Conservation (phyloP, 176 grass and related monocot species). For the Cymbopogon citratus region DNA sequence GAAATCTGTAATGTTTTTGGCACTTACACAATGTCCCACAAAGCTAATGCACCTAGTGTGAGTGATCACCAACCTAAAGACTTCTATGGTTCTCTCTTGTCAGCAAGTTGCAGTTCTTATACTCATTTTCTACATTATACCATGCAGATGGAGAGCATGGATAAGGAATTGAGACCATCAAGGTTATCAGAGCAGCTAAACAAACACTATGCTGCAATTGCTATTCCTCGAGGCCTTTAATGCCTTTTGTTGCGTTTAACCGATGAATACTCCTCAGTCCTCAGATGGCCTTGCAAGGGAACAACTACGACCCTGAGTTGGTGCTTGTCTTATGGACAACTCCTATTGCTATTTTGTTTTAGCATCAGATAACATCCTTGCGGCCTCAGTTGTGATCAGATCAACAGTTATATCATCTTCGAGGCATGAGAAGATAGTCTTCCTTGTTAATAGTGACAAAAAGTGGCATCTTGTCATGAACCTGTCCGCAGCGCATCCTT, state of each 20-base stretch:
- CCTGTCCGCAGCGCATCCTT: too few species aligned
- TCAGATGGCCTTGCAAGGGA: conserved; percentile 88
- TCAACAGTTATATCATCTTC: conserved; percentile 60
- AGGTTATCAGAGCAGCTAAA: conserved; percentile 80
- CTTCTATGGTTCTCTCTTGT: conserved; percentile 4
- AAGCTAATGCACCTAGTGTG: background rate
- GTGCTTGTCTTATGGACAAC: conserved; percentile 63
- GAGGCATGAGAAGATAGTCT: conserved; percentile 73
- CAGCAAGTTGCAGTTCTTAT: conserved; percentile 17
- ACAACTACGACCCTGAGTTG: conserved; percentile 82
- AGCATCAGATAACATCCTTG: conserved; percentile 93
- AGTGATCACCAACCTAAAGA: background rate
- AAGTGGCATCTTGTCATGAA: too few species aligned
- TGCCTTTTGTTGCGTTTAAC: conserved; percentile 82
- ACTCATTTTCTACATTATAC: conserved; percentile 23
- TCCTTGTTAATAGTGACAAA: conserved; percentile 85
- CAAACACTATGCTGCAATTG: conserved; percentile 61
- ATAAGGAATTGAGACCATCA: conserved; percentile 75
- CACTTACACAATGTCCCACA: background rate
- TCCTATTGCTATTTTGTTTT: conserved; percentile 78
- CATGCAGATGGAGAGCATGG: conserved; percentile 94
- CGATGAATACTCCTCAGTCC: conserved; percentile 98
- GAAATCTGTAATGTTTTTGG: background rate
- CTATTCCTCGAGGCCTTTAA: conserved; percentile 88
- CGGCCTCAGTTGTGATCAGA: conserved; percentile 80